phyloP scores from a whole-genome alignment of 2,329 filamentous ascomycete genomes.

The Botrytis pseudocinerea region DNA sequence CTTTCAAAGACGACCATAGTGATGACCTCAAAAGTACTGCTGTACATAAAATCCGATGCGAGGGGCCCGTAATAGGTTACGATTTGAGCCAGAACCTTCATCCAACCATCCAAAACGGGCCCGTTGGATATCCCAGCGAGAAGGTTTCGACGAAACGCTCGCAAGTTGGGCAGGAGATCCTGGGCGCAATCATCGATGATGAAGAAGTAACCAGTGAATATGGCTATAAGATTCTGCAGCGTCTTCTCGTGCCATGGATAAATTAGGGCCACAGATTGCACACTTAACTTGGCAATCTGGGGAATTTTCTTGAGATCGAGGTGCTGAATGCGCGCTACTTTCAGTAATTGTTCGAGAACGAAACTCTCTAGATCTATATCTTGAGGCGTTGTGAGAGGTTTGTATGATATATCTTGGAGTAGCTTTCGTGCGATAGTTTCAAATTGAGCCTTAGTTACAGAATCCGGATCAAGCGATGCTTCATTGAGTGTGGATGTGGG shows the following conservation, averaged over 20 bases:
- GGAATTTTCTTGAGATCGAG: neutral
- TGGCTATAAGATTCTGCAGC: neutral
- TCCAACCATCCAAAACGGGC: neutral
- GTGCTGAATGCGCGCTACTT: neutral
- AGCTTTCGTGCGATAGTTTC: neutral
- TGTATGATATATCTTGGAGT: neutral
- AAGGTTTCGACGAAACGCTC: neutral
- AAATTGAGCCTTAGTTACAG: neutral
- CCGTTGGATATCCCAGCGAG: neutral
- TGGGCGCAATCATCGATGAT: neutral
- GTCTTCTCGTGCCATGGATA: neutral
- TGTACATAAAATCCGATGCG: neutral
- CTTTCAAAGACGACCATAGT: neutral
- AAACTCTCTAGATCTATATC: neutral
- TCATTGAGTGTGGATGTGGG: neutral
- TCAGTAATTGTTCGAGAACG: neutral
- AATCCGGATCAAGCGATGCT: neutral
- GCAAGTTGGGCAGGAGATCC: neutral
- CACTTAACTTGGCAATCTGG: neutral
- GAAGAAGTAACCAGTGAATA: neutral
- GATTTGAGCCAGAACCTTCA: neutral
- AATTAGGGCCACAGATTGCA: rapidly evolving
- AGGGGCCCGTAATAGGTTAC: neutral
- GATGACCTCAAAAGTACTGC: neutral
- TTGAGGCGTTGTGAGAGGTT: neutral